Evolutionary conservation across 805 yeast species (phyloP).

Genomic region (Yamadazyma akitaensis): DNA sequence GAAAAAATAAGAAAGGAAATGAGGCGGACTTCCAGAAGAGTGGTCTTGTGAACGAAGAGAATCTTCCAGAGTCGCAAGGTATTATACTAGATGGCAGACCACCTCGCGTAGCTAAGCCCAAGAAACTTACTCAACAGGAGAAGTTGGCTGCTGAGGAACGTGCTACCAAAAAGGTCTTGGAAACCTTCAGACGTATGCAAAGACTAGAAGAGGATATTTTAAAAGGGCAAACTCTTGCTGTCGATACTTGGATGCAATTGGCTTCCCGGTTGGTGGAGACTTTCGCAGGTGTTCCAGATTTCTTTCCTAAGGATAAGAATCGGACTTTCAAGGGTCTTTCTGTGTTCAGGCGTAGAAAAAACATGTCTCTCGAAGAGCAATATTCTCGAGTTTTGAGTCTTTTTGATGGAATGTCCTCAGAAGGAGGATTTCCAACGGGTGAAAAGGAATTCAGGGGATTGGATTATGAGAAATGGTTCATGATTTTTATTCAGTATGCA

Average conservation of each 20-base stretch:
- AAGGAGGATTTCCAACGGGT: slow-evolving; percentile 41
- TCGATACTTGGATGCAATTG: slow-evolving; percentile 75
- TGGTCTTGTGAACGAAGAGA: background rate
- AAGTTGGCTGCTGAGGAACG: slow-evolving; percentile 52
- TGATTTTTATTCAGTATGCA: slow-evolving; percentile 75
- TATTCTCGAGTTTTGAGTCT: slow-evolving; percentile 64
- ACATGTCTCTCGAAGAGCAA: slow-evolving; percentile 68
- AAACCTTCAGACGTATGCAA: slow-evolving; percentile 52
- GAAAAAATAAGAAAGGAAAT: background rate
- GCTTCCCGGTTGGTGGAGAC: slow-evolving; percentile 82
- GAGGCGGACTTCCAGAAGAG: background rate
- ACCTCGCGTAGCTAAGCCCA: slow-evolving; percentile 11
- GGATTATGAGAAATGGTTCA: slow-evolving; percentile 79
- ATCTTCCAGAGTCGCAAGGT: background rate
- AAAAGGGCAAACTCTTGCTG: slow-evolving; percentile 52
- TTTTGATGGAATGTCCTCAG: slow-evolving; percentile 50
- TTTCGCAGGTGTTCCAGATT: slow-evolving; percentile 71
- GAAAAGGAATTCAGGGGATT: slow-evolving; percentile 70
- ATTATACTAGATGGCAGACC: slow-evolving; percentile 5
- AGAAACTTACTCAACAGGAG: slow-evolving; percentile 42
- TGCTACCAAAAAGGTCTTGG: slow-evolving; percentile 55
- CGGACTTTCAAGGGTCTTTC: slow-evolving; percentile 67
- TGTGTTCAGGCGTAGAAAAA: slow-evolving; percentile 55
- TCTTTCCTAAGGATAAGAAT: slow-evolving; percentile 74
- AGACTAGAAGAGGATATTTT: slow-evolving; percentile 41